phyloP scores from a whole-genome alignment of 2,329 filamentous ascomycete genomes.

The Fusarium mexicanum region DNA sequence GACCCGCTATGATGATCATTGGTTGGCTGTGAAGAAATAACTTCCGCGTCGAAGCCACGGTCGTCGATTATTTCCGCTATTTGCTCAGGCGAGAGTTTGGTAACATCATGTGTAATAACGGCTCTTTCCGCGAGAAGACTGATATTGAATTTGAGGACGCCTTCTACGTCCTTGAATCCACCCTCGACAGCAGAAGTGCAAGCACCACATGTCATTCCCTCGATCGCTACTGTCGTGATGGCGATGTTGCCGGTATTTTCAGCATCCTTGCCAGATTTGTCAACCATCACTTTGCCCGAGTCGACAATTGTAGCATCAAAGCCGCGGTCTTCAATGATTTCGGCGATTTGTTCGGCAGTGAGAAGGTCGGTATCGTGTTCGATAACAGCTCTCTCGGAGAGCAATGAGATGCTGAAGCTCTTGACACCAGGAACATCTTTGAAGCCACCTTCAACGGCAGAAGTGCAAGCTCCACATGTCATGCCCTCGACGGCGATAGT shows the following conservation, averaged over 20 bases:
- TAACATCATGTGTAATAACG: conserved; percentile 83
- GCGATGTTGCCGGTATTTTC: conserved; percentile 58
- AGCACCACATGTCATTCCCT: conserved; percentile 97
- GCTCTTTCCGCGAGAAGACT: conserved; percentile 92
- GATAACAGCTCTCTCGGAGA: conserved; percentile 86
- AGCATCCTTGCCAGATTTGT: conserved; percentile 31
- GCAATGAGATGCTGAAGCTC: conserved; percentile 81
- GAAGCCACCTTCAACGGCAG: conserved; percentile 83
- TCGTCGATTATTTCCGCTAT: conserved; percentile 89
- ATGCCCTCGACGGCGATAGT: conserved; percentile 85
- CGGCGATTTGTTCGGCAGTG: conserved; percentile 62
- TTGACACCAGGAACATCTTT: conserved; percentile 77
- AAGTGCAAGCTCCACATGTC: conserved; percentile 92
- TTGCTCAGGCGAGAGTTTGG: conserved; percentile 74
- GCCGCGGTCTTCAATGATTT: conserved; percentile 75
- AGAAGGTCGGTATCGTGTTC: conserved; percentile 74
- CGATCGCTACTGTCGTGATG: conserved; percentile 87
- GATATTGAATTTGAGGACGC: conserved; percentile 90
- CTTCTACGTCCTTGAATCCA: conserved; percentile 80
- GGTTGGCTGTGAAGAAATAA: conserved; percentile 80
- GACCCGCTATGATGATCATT: conserved; percentile 62
- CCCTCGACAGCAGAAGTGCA: conserved; percentile 92
- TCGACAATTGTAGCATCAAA: conserved; percentile 85
- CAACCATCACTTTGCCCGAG: conserved; percentile 61
- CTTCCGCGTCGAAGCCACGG: conserved; percentile 83